Evolutionary conservation across 2,329 filamentous ascomycete species (phyloP), one percentile per base, ranked within the genome.

Genomic region (Colletotrichum cereale): DNA sequence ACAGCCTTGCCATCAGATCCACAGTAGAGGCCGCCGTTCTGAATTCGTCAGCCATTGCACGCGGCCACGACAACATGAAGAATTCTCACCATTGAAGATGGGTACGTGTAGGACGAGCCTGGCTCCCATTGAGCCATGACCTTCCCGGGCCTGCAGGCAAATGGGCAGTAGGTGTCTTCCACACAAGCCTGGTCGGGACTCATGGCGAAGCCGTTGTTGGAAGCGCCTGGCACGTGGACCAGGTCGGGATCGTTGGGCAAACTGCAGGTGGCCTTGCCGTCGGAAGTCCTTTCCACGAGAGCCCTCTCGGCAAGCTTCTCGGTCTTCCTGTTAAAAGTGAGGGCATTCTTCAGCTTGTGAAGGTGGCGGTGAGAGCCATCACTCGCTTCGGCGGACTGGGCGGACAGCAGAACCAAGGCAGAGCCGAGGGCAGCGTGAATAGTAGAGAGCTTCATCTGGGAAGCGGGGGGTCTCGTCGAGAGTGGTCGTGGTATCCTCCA

Each of bases 111-210:
- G 7, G 85, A 90, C 5, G 92, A 92, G 69, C 86, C 81, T 0
- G 91, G 90, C 77, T 94, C 89, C 93, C 93, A 95, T 80, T 96
- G 93, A 73, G 90, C 89, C 86, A 92, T 93, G 36, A 95, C 89
- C 84, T 93, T 88, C 71, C 93, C 93, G 0, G 92, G 80, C 71
- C 91, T 91, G 79, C 93, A 95, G 64, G 93, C 93, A 79, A 93
- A 91, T 2, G 93, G 93, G 78, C 93, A 95, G 81, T 92, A 95
- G 74, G 80, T 88, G 70, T 90, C 92, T 5, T 89, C 87, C 70
- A 84, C 84, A 80, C 93, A 95, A 65, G 87, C 79, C 78, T 92
- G 88, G 79, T 95, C 90, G 5, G 93, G 92, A 76, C 91, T 92
- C 89, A 95, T 90, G 52, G 93, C 93, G 90, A 93, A 96, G 73